These are phyloP conservation scores for Penicillium sp. DNA, from an alignment of 2,329 filamentous ascomycete species.

Conservation along the genomic window DNA sequence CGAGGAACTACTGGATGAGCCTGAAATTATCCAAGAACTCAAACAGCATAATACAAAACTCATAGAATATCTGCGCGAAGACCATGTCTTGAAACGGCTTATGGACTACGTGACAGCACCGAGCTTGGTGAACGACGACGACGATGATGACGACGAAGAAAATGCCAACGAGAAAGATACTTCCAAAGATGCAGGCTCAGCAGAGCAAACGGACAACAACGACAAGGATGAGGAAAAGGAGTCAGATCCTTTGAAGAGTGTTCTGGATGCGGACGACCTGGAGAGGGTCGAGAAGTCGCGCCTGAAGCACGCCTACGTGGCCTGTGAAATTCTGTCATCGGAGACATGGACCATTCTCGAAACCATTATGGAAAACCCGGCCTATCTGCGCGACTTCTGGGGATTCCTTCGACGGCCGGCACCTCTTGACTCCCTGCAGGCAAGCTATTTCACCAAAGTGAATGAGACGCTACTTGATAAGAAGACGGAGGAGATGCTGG, in stretches of 20 bases:
- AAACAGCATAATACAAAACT: constrained; percentile 98
- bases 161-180: constrained; percentile 49
- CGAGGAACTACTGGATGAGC: constrained; percentile 94
- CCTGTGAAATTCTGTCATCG: constrained; percentile 89
- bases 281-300: constrained; percentile 88
- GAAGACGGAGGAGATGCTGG: constrained; percentile 96
- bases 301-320: constrained; percentile 89
- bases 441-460: constrained; percentile 97
- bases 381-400: constrained; percentile 84
- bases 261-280: constrained; percentile 42
- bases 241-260: constrained; percentile 33
- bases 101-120: constrained; percentile 90
- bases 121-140: constrained; percentile 53
- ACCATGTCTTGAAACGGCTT: constrained; percentile 77
- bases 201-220: constrained; percentile 13
- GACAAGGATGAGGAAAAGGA: constrained; percentile 42
- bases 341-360: constrained; percentile 98
- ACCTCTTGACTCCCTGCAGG: constrained; percentile 87
- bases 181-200: constrained; percentile 22
- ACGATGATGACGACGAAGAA: constrained; percentile 56
- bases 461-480: constrained; percentile 97
- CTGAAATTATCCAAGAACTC: constrained; percentile 93
- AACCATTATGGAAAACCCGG: constrained; percentile 80
- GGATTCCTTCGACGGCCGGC: constrained; percentile 79
- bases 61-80: constrained; percentile 90